These are phyloP conservation scores for Toxoplasma gondii DNA, from an alignment of 169 alveolate species.

Conservation along the genomic window DNA sequence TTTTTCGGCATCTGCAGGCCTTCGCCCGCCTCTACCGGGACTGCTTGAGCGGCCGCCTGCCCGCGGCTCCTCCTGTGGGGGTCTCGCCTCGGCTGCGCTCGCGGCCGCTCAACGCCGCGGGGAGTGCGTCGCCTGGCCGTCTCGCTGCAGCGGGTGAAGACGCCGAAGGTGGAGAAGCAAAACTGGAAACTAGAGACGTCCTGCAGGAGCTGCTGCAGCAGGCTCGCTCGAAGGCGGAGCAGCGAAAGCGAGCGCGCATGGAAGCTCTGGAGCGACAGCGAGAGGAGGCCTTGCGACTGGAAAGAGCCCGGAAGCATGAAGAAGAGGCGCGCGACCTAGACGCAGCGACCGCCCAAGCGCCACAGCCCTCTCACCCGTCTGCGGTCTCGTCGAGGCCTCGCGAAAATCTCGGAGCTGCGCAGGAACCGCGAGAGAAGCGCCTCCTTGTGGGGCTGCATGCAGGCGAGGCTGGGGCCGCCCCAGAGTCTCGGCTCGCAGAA, in stretches of 20 bases:
- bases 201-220: background rate
- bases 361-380: background rate
- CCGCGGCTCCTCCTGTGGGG: background rate
- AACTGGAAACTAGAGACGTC: background rate
- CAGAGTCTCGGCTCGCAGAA: background rate
- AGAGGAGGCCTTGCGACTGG: constrained; percentile 4
- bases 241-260: background rate
- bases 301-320: background rate
- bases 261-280: background rate
- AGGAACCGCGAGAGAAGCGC: background rate
- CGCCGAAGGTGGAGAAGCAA: background rate
- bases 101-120: background rate
- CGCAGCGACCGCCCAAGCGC: background rate
- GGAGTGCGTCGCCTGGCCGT: background rate
- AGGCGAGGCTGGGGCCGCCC: background rate
- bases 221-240: background rate
- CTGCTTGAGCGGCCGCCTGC: background rate
- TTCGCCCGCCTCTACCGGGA: background rate
- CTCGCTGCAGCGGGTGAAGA: no score
- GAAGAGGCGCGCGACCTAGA: background rate
- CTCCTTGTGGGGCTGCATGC: background rate
- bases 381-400: background rate
- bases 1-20: background rate
- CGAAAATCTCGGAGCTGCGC: background rate
- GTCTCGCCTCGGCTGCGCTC: background rate